A percentile compares a stretch with the other conserved stretches of the same genome.
These are phyloP conservation scores for Gossypium rotundifolium DNA, from an alignment of 345 rosid genomes.

Conservation along the genomic window DNA sequence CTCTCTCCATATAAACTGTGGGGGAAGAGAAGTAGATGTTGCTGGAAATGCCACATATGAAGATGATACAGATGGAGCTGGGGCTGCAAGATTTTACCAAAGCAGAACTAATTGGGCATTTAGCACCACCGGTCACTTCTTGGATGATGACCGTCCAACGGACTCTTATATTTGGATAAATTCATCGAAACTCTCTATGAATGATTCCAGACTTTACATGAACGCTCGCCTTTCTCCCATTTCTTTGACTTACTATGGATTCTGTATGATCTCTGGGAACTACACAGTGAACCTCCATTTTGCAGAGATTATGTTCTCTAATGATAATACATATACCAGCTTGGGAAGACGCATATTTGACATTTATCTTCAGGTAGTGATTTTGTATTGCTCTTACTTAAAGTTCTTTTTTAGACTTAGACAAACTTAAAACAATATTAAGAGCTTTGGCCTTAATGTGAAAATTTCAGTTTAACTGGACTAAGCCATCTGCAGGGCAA, in stretches of 20 bases:
- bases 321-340: constrained; percentile 26
- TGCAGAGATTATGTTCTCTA: constrained; percentile 54
- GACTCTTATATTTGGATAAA: constrained; percentile 19
- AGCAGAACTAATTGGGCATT: constrained; percentile 33
- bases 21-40: constrained; percentile 17
- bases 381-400: too few relatives aligned
- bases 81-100: constrained; percentile 19
- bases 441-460: neutral
- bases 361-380: constrained; percentile 58
- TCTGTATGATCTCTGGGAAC: constrained; percentile 39
- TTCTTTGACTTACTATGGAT: constrained; percentile 45
- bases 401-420: neutral
- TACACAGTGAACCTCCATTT: constrained; percentile 68
- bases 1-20: constrained; percentile 38
- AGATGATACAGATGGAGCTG: constrained; percentile 23
- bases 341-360: constrained; percentile 63
- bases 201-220: constrained; percentile 28
- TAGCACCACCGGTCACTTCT: constrained; percentile 49
- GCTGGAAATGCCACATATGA: constrained; percentile 19
- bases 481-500: constrained; percentile 32
- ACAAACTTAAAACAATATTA: neutral
- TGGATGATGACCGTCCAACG: constrained; percentile 1
- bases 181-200: constrained; percentile 11
- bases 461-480: neutral
- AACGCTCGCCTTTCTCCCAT: constrained; percentile 39